Evolutionary conservation across 495 filamentous ascomycete species (phyloP), one percentile per base, ranked within the genome.

Genomic region (Aspergillus homomorphus): DNA sequence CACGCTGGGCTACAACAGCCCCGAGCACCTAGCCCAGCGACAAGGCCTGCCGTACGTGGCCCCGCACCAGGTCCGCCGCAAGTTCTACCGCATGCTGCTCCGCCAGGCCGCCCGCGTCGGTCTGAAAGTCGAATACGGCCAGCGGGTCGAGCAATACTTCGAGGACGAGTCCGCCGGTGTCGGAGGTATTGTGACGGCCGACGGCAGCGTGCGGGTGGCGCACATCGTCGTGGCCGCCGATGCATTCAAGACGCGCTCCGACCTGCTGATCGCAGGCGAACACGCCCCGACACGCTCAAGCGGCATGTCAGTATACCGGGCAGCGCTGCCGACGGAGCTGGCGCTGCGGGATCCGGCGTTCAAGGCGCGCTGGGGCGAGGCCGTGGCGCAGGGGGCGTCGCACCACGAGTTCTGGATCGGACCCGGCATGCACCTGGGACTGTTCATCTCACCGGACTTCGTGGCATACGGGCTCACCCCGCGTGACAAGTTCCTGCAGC

Each of bases 201-300:
- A 77, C 28, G 80, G 78, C 23, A 66, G 73, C 43, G 66, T 54
- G 4, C 74, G 66, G 56, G 74, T 77, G 46, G 82, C 81, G 9
- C 77, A 84, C 60, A 54, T 83, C 2, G 78, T 84, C 10, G 76
- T 84, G 56, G 81, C 80, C 3, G 82, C 82, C 1, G 82, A 84
- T 66, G 82, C 77, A 14, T 69, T 83, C 10, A 75, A 77, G 18
- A 77, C 78, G 20, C 77, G 74, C 57, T 79, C 79, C 22, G 73
- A 80, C 54, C 71, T 69, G 26, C 63, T 83, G 1, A 76, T 83
- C 10, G 50, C 62, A 7, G 65, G 65, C 9, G 21, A 56, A 22
- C 57, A 61, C 4, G 38, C 51, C 2, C 55, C 48, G 3, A 45
- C 62, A 19, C 45, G 45, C 19, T 54, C 61, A 16, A 62, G 62